phyloP scores from a whole-genome alignment of 768 basidiomycete species.

The Suillus luteus region DNA sequence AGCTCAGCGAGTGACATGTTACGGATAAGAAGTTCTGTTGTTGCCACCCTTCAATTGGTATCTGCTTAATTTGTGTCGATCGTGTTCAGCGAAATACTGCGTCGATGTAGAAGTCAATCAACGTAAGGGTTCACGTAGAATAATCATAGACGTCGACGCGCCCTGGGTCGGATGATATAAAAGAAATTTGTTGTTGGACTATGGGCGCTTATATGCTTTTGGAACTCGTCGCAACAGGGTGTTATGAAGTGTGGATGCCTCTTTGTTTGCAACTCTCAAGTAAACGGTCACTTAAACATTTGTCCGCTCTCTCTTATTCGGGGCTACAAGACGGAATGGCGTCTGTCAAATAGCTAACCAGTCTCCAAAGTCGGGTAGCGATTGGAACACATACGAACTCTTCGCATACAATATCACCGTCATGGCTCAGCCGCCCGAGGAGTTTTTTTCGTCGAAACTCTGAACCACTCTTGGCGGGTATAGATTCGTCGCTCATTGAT shows the following conservation, averaged over 20 bases:
- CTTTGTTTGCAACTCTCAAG: background rate
- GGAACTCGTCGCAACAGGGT: background rate
- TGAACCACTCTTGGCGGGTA: too few species aligned
- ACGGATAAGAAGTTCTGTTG: background rate
- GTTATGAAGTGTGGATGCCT: background rate
- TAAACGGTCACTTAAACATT: background rate
- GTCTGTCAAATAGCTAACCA: too few species aligned
- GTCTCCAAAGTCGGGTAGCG: too few species aligned
- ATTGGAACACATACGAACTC: too few species aligned
- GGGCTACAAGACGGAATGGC: too few species aligned
- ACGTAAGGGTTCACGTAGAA: background rate
- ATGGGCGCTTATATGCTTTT: background rate
- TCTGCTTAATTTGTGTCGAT: background rate
- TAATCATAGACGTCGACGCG: too few species aligned
- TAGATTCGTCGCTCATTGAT: too few species aligned
- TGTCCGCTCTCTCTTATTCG: too few species aligned
- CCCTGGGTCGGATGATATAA: too few species aligned
- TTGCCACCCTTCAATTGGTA: background rate
- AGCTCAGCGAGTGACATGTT: constrained; percentile 69
- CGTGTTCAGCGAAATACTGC: background rate
- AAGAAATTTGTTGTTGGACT: background rate
- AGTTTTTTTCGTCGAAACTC: too few species aligned
- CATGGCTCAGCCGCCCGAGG: too few species aligned
- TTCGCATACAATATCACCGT: too few species aligned
- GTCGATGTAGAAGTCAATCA: background rate